Evolutionary conservation across 2,329 filamentous ascomycete genomes (phyloP).

Genomic region (Phyllosticta citriasiana): DNA sequence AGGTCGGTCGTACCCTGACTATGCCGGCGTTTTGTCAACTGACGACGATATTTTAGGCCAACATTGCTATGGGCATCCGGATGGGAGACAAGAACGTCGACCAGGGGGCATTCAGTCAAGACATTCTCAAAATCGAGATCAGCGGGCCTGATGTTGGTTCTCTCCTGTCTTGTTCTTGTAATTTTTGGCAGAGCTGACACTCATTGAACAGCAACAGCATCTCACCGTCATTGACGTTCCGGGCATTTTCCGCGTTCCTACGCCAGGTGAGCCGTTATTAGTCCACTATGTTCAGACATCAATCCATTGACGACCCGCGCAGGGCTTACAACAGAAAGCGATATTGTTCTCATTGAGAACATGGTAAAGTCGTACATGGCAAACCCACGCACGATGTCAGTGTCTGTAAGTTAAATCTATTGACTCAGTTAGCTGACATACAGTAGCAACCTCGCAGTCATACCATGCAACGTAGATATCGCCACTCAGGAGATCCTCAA

Average conservation of each 20-base stretch:
- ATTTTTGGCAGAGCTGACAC: too few species aligned
- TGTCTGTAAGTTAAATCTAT: too few species aligned
- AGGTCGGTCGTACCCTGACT: too few species aligned
- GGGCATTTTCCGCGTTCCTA: slow-evolving; percentile 22
- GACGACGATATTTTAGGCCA: too few species aligned
- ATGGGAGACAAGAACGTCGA: slow-evolving; percentile 30
- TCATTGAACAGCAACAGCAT: slow-evolving; percentile 14
- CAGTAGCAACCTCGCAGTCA: slow-evolving; percentile 18
- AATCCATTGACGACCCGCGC: neutral
- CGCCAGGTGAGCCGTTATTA: too few species aligned
- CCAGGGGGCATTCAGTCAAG: slow-evolving; percentile 28
- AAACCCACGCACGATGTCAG: slow-evolving; percentile 7
- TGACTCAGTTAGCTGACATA: too few species aligned
- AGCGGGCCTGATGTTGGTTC: slow-evolving; percentile 11
- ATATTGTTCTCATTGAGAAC: slow-evolving; percentile 22
- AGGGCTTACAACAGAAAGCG: slow-evolving; percentile 22
- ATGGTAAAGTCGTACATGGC: slow-evolving; percentile 45
- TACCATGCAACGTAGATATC: slow-evolving; percentile 28
- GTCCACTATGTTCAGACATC: too few species aligned
- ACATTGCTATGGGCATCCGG: slow-evolving; percentile 24
- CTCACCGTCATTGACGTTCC: slow-evolving; percentile 27
- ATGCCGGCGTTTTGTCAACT: slow-evolving; percentile 9
- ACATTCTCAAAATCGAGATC: slow-evolving; percentile 19
- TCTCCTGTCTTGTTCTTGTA: too few species aligned
- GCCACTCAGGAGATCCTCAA: slow-evolving; percentile 37